Evolutionary conservation across 371 early-diverging fungal species (phyloP), one percentile per base, ranked within the genome.

Genomic region (Apophysomyces trapeziformis): DNA sequence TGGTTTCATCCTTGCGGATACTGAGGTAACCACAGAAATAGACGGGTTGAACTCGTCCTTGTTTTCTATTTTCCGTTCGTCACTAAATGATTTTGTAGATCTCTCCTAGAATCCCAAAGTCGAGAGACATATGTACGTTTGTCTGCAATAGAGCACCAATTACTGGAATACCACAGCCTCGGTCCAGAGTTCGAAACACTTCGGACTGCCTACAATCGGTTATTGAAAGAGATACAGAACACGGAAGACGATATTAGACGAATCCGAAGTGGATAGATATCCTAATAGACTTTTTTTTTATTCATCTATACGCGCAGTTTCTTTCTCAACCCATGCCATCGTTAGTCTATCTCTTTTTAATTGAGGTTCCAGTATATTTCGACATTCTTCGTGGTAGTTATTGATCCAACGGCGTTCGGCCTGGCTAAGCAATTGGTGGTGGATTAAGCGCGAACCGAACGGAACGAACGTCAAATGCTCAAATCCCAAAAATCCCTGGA

Each of bases 381-480:
- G 85, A 62, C 92, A 92, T 68, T 87, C 80, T 18, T 79, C 72
- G 74, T 98, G 93, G 80, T 96, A 97, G 18, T 71, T 65, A 71
- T 98, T 93, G 44, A 98, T 73, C 96, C 96, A 97, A 57, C 85
- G 72, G 9, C 75, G 75, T 74, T 97, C 96, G 35, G 74, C 75
- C 16, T 73, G 69, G 16, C 83, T 83, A 58, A 98, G 66, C 61
- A 98, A 66, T 1, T 63, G 47, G 6, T 58, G 58, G 9, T 92
- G 88, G 16, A 98, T 80, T 61, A 98, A 81, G 65, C 88, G 88
- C 61, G 83, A 78, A 50, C 90, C 89, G 43, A 93, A 85, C 5
- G 95, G 96, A 0, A 90, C 92, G 74, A 95, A 72, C 4, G 98
- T 98, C 5, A 96, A 86, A 66, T 93, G 90, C 76, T 98, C 96